A percentile compares a stretch with the other conserved stretches of the same genome.
Conservation (phyloP, 2,329 filamentous ascomycete genomes). For the Monosporascus ibericus region DNA sequence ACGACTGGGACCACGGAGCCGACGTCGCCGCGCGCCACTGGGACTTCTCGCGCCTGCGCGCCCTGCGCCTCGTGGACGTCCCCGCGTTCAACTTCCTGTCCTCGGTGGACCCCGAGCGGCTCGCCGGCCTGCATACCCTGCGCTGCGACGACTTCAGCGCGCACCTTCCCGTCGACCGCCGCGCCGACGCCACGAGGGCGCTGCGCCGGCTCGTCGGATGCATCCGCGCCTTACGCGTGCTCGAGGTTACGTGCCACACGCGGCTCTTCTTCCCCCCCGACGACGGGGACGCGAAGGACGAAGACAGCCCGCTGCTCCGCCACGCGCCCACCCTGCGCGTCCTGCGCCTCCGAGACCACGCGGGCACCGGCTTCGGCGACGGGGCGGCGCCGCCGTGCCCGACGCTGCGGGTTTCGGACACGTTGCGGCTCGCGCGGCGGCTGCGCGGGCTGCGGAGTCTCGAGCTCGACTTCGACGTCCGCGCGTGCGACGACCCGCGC, state of each 20-base stretch:
- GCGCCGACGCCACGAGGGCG: constrained; percentile 32
- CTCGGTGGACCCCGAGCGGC: constrained; percentile 31
- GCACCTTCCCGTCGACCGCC: constrained; percentile 29
- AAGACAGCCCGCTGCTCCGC: constrained; percentile 29
- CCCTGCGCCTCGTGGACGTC: constrained; percentile 36
- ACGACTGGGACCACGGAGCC: constrained; percentile 41
- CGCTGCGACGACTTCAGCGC: constrained; percentile 40
- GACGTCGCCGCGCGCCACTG: constrained; percentile 35
- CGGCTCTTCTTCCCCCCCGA: constrained; percentile 6
- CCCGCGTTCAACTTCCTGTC: constrained; percentile 38
- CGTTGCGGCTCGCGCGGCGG: constrained; percentile 26
- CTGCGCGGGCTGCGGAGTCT: constrained; percentile 31
- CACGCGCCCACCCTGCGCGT: constrained; percentile 32
- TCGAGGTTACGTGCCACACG: constrained; percentile 38
- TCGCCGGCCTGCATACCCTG: constrained; percentile 31
- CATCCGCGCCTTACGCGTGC: constrained; percentile 28
- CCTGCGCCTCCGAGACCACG: constrained; percentile 39
- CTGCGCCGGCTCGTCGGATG: constrained; percentile 34
- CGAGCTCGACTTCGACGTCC: constrained; percentile 42
- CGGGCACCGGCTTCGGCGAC: constrained; percentile 33
- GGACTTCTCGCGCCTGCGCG: constrained; percentile 38
- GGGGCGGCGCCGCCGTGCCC: constrained; percentile 33
- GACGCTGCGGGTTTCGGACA: constrained; percentile 29
- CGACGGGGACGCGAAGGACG: background rate
- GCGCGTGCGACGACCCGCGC: constrained; percentile 26